Conservation (phyloP, 208 protist genomes). For the Spongospora subterranea region DNA sequence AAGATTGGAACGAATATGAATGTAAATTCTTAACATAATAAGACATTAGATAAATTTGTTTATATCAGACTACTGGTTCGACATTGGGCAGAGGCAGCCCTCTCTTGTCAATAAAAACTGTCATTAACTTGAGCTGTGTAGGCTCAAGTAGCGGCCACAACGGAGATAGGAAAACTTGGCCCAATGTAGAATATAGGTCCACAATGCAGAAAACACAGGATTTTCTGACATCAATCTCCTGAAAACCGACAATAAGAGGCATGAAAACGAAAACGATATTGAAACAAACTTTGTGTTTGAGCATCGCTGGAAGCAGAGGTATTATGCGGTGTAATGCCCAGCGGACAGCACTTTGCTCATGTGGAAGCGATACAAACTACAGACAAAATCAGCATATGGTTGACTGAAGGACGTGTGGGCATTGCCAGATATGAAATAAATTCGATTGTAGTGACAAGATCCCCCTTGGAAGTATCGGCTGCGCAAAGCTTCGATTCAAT, state of each 20-base stretch:
- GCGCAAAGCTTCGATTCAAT: conserved; percentile 36
- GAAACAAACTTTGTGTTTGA: neutral
- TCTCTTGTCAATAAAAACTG: conserved; percentile 21
- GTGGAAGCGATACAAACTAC: neutral
- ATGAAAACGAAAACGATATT: neutral
- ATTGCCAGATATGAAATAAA: conserved; percentile 8
- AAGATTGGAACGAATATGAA: no score
- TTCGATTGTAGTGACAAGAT: conserved; percentile 39
- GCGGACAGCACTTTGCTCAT: neutral
- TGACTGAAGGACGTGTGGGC: neutral
- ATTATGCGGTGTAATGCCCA: neutral
- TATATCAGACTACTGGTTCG: no score
- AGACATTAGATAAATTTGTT: no score
- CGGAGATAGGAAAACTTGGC: neutral
- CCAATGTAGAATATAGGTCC: neutral
- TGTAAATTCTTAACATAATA: no score
- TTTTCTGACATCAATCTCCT: conserved; percentile 32
- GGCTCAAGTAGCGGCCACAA: neutral
- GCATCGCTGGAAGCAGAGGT: neutral
- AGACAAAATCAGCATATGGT: neutral
- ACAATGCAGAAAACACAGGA: conserved; percentile 6
- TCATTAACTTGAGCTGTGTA: neutral
- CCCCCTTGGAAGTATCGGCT: neutral
- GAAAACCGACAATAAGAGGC: neutral
- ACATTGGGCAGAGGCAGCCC: no score